Conservation (phyloP, 75 land plant species). For the Picea sitchensis region DNA sequence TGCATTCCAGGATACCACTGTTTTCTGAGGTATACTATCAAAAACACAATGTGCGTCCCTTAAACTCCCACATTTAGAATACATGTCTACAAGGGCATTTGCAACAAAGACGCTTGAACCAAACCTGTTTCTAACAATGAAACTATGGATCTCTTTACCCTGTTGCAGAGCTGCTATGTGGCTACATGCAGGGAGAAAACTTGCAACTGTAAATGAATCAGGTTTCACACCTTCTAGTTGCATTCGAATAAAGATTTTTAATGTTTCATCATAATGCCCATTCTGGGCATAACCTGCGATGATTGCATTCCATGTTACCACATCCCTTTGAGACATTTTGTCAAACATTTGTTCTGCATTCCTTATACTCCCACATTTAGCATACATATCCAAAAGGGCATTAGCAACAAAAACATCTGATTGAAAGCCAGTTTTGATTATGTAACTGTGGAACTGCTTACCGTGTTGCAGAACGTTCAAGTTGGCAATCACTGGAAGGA, state of each 20-base stretch:
- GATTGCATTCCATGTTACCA: slow-evolving; percentile 9
- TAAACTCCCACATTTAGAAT: slow-evolving; percentile 13
- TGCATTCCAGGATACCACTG: slow-evolving; percentile 17
- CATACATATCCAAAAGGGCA: slow-evolving; percentile 7
- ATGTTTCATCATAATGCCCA: slow-evolving; percentile 6
- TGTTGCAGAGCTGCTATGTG: slow-evolving; percentile 2
- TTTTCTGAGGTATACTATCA: slow-evolving; percentile 2
- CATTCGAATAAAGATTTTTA: slow-evolving; percentile 10
- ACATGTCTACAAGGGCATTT: slow-evolving; percentile 12
- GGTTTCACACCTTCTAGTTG: slow-evolving; percentile 9
- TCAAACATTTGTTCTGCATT: not conserved
- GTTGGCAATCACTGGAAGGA: slow-evolving; percentile 3
- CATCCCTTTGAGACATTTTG: slow-evolving; percentile 2
- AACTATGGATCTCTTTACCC: slow-evolving; percentile 6
- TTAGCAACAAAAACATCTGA: slow-evolving; percentile 10
- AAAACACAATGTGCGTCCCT: not conserved
- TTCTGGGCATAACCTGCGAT: slow-evolving; percentile 11
- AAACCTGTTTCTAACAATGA: not conserved
- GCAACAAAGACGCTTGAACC: not conserved
- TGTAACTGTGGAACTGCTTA: not conserved
- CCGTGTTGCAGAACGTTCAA: not conserved
- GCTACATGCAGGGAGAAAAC: slow-evolving; percentile 10
- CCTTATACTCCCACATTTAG: slow-evolving; percentile 3
- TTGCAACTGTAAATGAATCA: slow-evolving; percentile 11
- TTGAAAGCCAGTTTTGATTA: slow-evolving; percentile 5